Conservation (phyloP, 768 basidiomycete species). For the Pleurotus giganteus region DNA sequence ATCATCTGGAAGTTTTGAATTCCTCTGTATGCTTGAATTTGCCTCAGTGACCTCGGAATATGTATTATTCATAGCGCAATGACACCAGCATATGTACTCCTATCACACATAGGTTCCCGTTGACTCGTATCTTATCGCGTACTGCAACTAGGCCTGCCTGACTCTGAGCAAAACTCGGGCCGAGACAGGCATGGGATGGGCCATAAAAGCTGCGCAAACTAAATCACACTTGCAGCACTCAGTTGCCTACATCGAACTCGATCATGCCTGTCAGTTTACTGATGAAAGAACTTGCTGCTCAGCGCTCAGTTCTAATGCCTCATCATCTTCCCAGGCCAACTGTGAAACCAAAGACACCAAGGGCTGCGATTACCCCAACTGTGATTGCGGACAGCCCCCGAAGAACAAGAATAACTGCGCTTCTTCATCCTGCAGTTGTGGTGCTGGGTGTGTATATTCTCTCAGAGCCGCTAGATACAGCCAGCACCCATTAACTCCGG, state of each 20-base stretch:
- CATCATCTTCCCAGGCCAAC: background rate
- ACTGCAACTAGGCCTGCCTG: background rate
- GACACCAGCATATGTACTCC: no score
- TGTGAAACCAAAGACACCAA: conserved; percentile 20
- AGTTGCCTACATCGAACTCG: background rate
- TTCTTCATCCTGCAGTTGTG: conserved; percentile 19
- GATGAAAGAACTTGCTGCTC: background rate
- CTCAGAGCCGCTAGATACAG: background rate
- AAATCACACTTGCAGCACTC: background rate
- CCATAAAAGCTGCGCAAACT: background rate
- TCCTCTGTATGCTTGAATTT: no score
- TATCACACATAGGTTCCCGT: no score
- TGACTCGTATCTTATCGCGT: background rate
- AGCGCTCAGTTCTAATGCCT: background rate
- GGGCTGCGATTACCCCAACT: conserved; percentile 30
- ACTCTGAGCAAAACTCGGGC: background rate
- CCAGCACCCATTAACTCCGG: background rate
- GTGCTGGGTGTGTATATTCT: conserved; percentile 13
- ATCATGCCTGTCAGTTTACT: conserved; percentile 3
- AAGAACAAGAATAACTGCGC: conserved; percentile 28
- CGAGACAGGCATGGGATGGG: background rate
- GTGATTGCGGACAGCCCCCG: conserved; percentile 31
- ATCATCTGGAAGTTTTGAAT: no score
- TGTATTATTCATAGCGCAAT: no score
- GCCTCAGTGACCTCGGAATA: no score